These are phyloP conservation scores for Capillidium heterosporum DNA, from an alignment of 371 early-diverging fungal genomes.

Conservation along the genomic window DNA sequence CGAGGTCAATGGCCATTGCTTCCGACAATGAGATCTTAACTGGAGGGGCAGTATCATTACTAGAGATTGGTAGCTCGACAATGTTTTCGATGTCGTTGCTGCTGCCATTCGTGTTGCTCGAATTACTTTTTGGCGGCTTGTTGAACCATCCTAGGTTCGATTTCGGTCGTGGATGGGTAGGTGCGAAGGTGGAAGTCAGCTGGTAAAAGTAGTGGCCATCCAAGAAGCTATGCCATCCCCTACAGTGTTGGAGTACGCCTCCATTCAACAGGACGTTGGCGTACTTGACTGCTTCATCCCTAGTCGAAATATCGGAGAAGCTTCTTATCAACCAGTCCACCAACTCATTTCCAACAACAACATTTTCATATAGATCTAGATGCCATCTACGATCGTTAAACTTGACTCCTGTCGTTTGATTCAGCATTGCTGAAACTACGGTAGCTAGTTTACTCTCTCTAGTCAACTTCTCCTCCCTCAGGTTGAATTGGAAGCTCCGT, in stretches of 20 bases:
- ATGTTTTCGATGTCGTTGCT: background rate
- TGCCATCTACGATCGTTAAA: conserved; percentile 85
- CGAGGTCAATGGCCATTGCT: conserved; percentile 56
- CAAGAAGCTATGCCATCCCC: conserved; percentile 47
- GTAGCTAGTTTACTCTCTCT: conserved; percentile 27
- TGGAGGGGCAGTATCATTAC: background rate
- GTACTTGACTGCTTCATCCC: conserved; percentile 66
- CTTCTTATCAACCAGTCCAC: conserved; percentile 78
- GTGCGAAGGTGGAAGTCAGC: conserved; percentile 37
- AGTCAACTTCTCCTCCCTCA: conserved; percentile 9
- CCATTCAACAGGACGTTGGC: conserved; percentile 60
- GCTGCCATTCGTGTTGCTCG: background rate
- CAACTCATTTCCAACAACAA: conserved; percentile 71
- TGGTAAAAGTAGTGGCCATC: conserved; percentile 90
- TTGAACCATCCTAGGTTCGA: conserved; percentile 6
- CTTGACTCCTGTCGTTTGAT: conserved; percentile 42
- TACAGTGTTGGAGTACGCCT: conserved; percentile 63
- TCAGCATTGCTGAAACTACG: conserved; percentile 60
- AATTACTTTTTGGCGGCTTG: background rate
- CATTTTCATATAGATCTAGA: conserved; percentile 44
- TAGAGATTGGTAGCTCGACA: background rate
- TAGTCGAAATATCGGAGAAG: conserved; percentile 56
- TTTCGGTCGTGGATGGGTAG: conserved; percentile 9
- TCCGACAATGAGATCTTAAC: conserved; percentile 26
- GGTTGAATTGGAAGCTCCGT: conserved; percentile 1